These are phyloP conservation scores for Neoboletus subvelutipes DNA, from an alignment of 768 basidiomycete genomes.

Conservation along the genomic window DNA sequence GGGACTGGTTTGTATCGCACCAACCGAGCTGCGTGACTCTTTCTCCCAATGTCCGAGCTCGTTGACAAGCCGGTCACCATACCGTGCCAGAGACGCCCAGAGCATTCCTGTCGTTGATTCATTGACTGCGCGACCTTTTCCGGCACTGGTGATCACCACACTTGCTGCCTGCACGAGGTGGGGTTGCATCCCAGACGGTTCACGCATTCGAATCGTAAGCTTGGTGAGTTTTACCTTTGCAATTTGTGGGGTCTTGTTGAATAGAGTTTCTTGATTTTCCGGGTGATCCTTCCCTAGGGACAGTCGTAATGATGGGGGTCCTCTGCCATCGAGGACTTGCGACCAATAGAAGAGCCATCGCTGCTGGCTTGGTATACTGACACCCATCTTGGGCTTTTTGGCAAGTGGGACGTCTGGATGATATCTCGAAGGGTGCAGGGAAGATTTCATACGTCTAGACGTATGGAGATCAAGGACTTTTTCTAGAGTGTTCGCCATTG, in stretches of 20 bases:
- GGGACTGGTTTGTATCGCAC: slow-evolving; percentile 36
- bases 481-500: slow-evolving; percentile 40
- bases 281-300: background rate
- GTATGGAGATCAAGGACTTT: slow-evolving; percentile 69
- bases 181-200: slow-evolving; percentile 49
- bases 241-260: slow-evolving; percentile 4
- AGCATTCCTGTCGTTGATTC: slow-evolving; percentile 41
- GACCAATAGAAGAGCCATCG: slow-evolving; percentile 83
- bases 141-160: slow-evolving; percentile 47
- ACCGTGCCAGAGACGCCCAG: slow-evolving; percentile 80
- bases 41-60: slow-evolving; percentile 62
- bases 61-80: slow-evolving; percentile 68
- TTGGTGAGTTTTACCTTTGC: slow-evolving; percentile 57
- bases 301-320: slow-evolving; percentile 51
- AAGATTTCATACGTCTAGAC: slow-evolving; percentile 60
- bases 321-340: slow-evolving; percentile 54
- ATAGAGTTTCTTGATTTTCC: slow-evolving; percentile 11
- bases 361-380: slow-evolving; percentile 79
- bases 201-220: slow-evolving; percentile 60
- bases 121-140: slow-evolving; percentile 32
- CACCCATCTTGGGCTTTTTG: slow-evolving; percentile 50
- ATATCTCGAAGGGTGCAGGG: background rate
- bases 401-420: slow-evolving; percentile 18
- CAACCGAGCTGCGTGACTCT: slow-evolving; percentile 42
- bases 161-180: slow-evolving; percentile 59